These are phyloP conservation scores for Aspergillus alliaceus DNA, from an alignment of 2,329 filamentous ascomycete genomes.

Conservation along the genomic window DNA sequence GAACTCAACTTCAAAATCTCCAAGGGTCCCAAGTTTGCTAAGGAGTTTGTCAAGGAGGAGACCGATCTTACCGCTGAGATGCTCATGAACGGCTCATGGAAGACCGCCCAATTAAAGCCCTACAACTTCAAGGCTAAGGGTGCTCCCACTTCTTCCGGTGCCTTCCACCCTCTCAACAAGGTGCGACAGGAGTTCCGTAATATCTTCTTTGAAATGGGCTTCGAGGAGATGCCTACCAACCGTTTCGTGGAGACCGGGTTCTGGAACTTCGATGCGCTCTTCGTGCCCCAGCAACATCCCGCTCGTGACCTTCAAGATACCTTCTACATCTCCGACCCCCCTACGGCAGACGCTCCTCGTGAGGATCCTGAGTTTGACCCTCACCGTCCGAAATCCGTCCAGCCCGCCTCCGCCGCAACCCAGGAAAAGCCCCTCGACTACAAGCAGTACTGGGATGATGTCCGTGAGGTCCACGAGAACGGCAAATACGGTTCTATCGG, in stretches of 20 bases:
- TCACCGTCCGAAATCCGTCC: slow-evolving; percentile 40
- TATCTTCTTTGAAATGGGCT: slow-evolving; percentile 99
- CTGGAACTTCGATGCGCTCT: slow-evolving; percentile 98
- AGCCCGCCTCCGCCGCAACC: slow-evolving; percentile 48
- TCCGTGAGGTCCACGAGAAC: slow-evolving; percentile 81
- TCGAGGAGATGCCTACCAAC: slow-evolving; percentile 96
- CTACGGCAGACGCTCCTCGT: slow-evolving; percentile 66
- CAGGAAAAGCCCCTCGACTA: slow-evolving; percentile 62
- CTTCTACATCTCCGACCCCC: slow-evolving; percentile 94
- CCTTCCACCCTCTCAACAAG: slow-evolving; percentile 72
- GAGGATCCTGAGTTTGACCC: slow-evolving; percentile 52
- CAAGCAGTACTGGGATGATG: slow-evolving; percentile 82
- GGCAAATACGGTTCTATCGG: slow-evolving; percentile 94
- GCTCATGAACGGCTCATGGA: slow-evolving; percentile 83
- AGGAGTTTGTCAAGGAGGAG: slow-evolving; percentile 87
- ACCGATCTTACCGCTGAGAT: slow-evolving; percentile 95
- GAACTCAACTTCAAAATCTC: slow-evolving; percentile 77
- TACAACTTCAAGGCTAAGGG: slow-evolving; percentile 76
- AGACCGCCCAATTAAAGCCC: slow-evolving; percentile 83
- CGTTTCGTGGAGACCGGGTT: slow-evolving; percentile 94
- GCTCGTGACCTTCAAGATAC: slow-evolving; percentile 97
- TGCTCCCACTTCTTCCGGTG: slow-evolving; percentile 48
- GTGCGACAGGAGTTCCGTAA: slow-evolving; percentile 93
- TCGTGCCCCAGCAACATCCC: slow-evolving; percentile 95
- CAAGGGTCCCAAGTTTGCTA: slow-evolving; percentile 85